Conservation (phyloP, 1,139 yeast genomes). For the Lodderomyces theae region DNA sequence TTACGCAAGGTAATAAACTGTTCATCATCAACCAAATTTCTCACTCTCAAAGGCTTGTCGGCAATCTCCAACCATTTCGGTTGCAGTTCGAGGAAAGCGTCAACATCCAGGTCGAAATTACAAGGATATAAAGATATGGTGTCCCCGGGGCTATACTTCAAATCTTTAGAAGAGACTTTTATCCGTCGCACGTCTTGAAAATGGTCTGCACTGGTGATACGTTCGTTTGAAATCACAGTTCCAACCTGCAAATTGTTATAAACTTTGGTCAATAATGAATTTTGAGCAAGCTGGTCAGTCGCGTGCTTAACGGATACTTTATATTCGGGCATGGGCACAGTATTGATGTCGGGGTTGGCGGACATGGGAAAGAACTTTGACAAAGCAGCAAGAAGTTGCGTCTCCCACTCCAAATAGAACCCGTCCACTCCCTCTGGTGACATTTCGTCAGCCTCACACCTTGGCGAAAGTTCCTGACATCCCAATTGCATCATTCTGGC, state of each 20-base stretch:
- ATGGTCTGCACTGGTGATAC: constrained; percentile 70
- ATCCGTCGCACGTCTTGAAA: constrained; percentile 87
- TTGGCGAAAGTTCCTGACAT: constrained; percentile 62
- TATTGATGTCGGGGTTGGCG: constrained; percentile 14
- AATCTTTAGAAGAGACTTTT: constrained; percentile 34
- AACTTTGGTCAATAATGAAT: constrained; percentile 5
- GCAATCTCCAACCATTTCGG: constrained; percentile 68
- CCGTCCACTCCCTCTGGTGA: constrained; percentile 78
- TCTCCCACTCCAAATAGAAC: constrained; percentile 73
- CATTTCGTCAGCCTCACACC: constrained; percentile 91
- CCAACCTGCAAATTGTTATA: constrained; percentile 31
- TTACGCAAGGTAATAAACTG: constrained; percentile 68
- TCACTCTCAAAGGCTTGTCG: constrained; percentile 47
- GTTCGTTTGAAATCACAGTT: constrained; percentile 42
- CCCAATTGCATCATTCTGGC: constrained; percentile 78
- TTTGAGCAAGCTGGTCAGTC: background rate
- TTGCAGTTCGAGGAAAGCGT: constrained; percentile 63
- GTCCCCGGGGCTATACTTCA: constrained; percentile 71
- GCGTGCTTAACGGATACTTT: constrained; percentile 7
- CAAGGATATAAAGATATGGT: constrained; percentile 73
- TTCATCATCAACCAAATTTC: constrained; percentile 30
- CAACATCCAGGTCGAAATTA: constrained; percentile 65
- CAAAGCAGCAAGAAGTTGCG: constrained; percentile 45
- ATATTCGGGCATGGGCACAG: constrained; percentile 20
- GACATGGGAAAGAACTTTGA: constrained; percentile 4